phyloP scores from a whole-genome alignment of 768 basidiomycete genomes.

The Dacryopinax primogenitus region DNA sequence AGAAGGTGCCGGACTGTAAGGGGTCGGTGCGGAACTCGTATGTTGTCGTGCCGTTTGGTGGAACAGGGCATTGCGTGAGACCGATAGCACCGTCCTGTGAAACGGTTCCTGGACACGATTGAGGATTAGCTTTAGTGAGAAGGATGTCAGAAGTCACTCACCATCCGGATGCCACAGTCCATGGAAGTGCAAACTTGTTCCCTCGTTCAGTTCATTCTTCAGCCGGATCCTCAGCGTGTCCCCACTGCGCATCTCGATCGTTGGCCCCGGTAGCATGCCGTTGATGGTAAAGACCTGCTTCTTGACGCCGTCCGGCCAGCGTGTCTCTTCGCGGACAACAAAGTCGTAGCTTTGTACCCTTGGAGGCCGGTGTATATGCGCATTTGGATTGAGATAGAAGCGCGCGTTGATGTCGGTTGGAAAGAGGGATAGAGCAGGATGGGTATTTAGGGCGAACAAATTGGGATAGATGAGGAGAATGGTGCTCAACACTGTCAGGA shows the following conservation, averaged over 20 bases:
- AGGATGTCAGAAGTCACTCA: conserved; percentile 6
- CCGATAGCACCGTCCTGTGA: conserved; percentile 11
- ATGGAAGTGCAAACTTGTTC: conserved; percentile 15
- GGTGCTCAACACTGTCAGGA: not conserved
- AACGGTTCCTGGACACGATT: conserved; percentile 9
- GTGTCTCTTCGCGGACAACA: conserved; percentile 13
- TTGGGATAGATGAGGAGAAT: not conserved
- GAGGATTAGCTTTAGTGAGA: conserved; percentile 9
- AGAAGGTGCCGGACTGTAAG: not conserved
- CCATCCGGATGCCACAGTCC: conserved; percentile 14
- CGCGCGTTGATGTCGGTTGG: not conserved
- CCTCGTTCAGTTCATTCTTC: conserved; percentile 11
- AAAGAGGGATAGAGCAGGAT: not conserved
- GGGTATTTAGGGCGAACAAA: not conserved
- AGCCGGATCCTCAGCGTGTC: conserved; percentile 15
- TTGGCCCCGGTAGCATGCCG: conserved; percentile 16
- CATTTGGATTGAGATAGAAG: not conserved
- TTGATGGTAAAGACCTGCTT: conserved; percentile 17
- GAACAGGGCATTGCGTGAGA: conserved; percentile 10
- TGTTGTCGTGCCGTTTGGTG: not conserved
- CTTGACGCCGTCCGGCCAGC: conserved; percentile 16
- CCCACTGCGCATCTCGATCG: conserved; percentile 17
- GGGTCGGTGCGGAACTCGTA: conserved; percentile 1
- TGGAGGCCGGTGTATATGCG: conserved; percentile 2
- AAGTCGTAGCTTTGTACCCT: not conserved